A percentile compares a stretch with the other conserved stretches of the same genome.
Evolutionary conservation across 1,284 basidiomycete genomes (phyloP).

Genomic region (Testicularia cyperi): DNA sequence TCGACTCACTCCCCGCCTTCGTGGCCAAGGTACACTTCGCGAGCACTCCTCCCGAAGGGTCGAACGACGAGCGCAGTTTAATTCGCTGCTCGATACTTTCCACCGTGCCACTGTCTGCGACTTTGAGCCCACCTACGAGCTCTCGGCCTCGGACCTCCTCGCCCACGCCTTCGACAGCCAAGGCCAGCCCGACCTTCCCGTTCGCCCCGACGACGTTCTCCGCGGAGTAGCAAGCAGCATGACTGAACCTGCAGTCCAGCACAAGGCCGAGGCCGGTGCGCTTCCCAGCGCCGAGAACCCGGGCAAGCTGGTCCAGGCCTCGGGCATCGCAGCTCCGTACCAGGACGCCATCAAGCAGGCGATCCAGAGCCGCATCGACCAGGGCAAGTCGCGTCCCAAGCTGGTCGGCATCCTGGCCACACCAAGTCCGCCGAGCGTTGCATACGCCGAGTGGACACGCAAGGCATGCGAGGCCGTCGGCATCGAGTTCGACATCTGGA

Average conservation of each 20-base stretch:
- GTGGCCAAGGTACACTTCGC: conserved; percentile 20
- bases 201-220: conserved; percentile 37
- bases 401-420: conserved; percentile 91
- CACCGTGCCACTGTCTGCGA: conserved; percentile 42
- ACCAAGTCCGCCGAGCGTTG: conserved; percentile 78
- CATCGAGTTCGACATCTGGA: conserved; percentile 73
- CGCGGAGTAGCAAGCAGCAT: conserved; percentile 43
- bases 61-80: conserved; percentile 36
- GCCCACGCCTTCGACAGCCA: conserved; percentile 24
- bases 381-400: conserved; percentile 65
- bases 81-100: conserved; percentile 39
- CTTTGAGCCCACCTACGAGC: conserved; percentile 30
- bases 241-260: conserved; percentile 33
- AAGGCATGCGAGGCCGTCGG: conserved; percentile 87
- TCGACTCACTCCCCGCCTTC: conserved; percentile 33
- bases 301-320: conserved; percentile 53
- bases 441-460: conserved; percentile 89
- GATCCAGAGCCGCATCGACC: conserved; percentile 35
- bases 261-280: conserved; percentile 11
- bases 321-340: conserved; percentile 54
- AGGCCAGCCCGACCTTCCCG: conserved; percentile 12
- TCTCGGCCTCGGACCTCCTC: conserved; percentile 35
- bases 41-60: conserved; percentile 22
- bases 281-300: conserved; percentile 45
- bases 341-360: conserved; percentile 44